phyloP scores from a whole-genome alignment of 202 grass and related monocot genomes.

The Saccharum hybrid region DNA sequence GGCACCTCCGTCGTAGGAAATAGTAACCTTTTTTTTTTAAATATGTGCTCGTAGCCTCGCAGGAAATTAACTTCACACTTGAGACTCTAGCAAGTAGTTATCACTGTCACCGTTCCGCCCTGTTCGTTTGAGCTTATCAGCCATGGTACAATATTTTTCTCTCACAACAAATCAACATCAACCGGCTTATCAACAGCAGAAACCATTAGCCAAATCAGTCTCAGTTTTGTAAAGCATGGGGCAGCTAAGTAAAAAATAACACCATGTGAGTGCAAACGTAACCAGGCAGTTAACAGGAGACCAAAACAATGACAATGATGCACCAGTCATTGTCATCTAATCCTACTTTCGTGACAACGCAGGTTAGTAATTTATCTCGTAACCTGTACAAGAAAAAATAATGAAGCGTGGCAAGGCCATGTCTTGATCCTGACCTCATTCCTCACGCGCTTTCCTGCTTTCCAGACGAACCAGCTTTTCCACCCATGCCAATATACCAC shows the following conservation, averaged over 20 bases:
- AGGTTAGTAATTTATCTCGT: background rate
- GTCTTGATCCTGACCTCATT: background rate
- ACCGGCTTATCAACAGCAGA: no score
- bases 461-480: background rate
- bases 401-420: background rate
- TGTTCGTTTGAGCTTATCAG: no score
- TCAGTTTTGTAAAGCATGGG: no score
- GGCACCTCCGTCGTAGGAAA: no score
- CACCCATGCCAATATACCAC: background rate
- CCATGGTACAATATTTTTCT: no score
- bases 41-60: no score
- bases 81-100: no score
- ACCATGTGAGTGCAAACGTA: background rate
- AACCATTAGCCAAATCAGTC: no score
- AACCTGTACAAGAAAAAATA: background rate
- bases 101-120: no score
- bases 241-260: background rate
- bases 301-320: background rate
- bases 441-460: background rate
- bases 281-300: background rate
- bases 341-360: background rate
- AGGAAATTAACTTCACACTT: no score
- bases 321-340: conserved; percentile 9
- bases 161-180: no score
- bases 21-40: no score